A percentile compares a stretch with the other conserved stretches of the same genome.
Conservation (phyloP, 495 filamentous ascomycete species). For the Jackrogersella multiformis region DNA sequence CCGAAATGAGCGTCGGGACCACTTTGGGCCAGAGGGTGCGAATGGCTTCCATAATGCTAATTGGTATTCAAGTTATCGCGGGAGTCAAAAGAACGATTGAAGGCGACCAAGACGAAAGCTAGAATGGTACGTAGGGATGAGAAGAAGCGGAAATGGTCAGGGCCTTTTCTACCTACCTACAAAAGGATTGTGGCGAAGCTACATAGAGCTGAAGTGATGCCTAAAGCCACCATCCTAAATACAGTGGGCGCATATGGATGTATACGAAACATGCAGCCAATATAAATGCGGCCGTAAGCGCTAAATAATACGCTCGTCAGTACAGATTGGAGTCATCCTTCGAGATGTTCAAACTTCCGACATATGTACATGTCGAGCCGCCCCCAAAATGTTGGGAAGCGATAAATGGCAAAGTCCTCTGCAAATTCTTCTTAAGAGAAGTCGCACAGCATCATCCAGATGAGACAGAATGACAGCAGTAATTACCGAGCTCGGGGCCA, state of each 20-base stretch:
- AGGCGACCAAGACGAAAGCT: conserved; percentile 2
- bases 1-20: background rate
- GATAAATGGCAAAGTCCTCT: too few relatives aligned
- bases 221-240: background rate
- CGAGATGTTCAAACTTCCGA: background rate
- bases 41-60: conserved; percentile 11
- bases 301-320: too few relatives aligned
- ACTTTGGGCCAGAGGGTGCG: conserved; percentile 1
- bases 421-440: too few relatives aligned
- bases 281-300: background rate
- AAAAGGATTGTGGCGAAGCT: conserved; percentile 12
- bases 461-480: too few relatives aligned
- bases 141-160: too few relatives aligned
- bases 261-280: background rate
- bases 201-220: conserved; percentile 4
- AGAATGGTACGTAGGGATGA: too few relatives aligned
- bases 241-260: background rate
- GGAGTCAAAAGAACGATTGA: background rate
- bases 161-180: too few relatives aligned
- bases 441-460: too few relatives aligned
- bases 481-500: too few relatives aligned
- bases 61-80: background rate
- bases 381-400: background rate
- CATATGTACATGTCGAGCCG: background rate
- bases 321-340: background rate